Percentiles rank a stretch among this genome's conserved stretches.
Evolutionary conservation across 345 rosid genomes (phyloP).

Genomic region (Psidium friedrichsthalianum): DNA sequence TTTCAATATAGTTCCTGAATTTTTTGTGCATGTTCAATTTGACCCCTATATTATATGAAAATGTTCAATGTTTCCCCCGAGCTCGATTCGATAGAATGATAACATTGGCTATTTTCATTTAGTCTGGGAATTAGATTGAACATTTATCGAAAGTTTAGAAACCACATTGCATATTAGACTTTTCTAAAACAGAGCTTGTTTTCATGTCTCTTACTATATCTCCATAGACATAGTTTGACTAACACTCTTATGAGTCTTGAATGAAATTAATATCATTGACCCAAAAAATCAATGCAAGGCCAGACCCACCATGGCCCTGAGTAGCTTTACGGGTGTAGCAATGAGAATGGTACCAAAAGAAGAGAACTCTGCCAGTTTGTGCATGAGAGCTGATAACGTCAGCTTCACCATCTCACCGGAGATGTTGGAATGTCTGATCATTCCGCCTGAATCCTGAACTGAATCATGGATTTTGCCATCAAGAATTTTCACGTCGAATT

Average conservation of each 20-base stretch:
- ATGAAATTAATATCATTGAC: neutral
- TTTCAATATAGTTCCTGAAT: neutral
- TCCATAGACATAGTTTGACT: neutral
- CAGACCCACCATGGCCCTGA: too few species aligned
- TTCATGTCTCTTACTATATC: neutral
- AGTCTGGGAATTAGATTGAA: neutral
- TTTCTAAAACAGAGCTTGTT: neutral
- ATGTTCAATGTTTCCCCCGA: neutral
- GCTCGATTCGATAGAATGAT: neutral
- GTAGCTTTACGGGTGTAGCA: too few species aligned
- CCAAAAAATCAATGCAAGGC: too few species aligned
- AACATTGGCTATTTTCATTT: neutral
- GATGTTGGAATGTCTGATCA: neutral
- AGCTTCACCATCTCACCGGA: neutral
- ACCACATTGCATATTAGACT: neutral
- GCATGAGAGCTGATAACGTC: neutral
- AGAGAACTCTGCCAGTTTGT: neutral
- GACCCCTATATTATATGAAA: neutral
- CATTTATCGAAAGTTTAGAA: accelerated
- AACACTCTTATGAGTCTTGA: neutral
- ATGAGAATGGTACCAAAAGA: neutral
- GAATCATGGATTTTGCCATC: too few species aligned
- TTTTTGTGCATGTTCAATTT: neutral
- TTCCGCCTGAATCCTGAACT: neutral
- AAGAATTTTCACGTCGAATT: neutral